phyloP scores from a whole-genome alignment of 2,329 filamentous ascomycete species.

The Colletotrichum endophyticum region DNA sequence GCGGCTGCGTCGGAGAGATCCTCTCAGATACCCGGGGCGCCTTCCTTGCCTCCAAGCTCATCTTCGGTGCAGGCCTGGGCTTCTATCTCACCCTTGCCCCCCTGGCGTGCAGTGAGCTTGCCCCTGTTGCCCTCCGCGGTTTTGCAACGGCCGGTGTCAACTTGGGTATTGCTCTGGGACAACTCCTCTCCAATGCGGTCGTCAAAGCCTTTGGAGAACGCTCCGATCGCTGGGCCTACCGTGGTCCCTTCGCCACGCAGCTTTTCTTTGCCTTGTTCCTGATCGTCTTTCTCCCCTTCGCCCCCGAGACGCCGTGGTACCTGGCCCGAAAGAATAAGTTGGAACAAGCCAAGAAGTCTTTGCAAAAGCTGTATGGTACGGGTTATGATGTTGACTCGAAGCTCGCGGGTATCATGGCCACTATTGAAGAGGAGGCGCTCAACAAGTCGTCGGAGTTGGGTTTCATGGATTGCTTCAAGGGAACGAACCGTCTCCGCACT shows the following conservation, averaged over 20 bases:
- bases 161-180: slow-evolving; percentile 66
- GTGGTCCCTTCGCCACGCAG: slow-evolving; percentile 51
- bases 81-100: slow-evolving; percentile 64
- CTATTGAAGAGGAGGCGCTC: slow-evolving; percentile 48
- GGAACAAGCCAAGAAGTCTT: slow-evolving; percentile 43
- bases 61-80: slow-evolving; percentile 64
- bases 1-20: slow-evolving; percentile 66
- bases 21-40: slow-evolving; percentile 60
- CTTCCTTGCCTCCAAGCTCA: slow-evolving; percentile 64
- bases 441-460: slow-evolving; percentile 52
- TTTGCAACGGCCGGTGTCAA: slow-evolving; percentile 65
- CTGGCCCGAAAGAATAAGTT: slow-evolving; percentile 45
- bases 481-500: slow-evolving; percentile 54
- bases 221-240: slow-evolving; percentile 52
- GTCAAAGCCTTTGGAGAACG: slow-evolving; percentile 45
- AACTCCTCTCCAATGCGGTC: slow-evolving; percentile 57
- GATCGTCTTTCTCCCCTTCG: slow-evolving; percentile 47
- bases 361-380: slow-evolving; percentile 48
- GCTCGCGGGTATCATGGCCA: slow-evolving; percentile 61
- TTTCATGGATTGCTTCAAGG: slow-evolving; percentile 58
- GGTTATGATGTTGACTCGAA: slow-evolving; percentile 52
- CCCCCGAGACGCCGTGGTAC: slow-evolving; percentile 57
- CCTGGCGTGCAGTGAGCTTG: slow-evolving; percentile 65
- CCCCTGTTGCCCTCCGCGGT: slow-evolving; percentile 61
- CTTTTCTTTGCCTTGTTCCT: slow-evolving; percentile 54